phyloP scores from a whole-genome alignment of 768 basidiomycete genomes.

The Suillus decipiens region DNA sequence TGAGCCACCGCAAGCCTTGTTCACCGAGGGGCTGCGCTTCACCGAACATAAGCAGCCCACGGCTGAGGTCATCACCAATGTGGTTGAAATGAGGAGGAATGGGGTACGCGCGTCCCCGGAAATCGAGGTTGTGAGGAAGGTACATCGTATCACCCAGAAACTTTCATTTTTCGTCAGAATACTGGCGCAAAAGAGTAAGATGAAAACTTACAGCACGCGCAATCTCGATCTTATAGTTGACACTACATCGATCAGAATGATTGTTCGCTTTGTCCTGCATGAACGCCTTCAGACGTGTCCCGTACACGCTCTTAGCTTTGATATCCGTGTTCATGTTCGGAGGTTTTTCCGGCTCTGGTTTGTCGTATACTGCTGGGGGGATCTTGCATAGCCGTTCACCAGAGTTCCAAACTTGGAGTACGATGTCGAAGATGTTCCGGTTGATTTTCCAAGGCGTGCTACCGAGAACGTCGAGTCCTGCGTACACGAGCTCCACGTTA shows the following conservation, averaged over 20 bases:
- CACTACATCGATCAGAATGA: conserved; percentile 88
- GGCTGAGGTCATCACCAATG: conserved; percentile 90
- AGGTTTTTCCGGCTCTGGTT: conserved; percentile 59
- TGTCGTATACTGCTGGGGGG: conserved; percentile 69
- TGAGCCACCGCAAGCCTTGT: conserved; percentile 89
- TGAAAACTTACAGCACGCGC: conserved; percentile 72
- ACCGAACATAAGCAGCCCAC: conserved; percentile 84
- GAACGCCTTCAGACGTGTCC: conserved; percentile 56
- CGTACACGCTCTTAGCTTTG: conserved; percentile 54
- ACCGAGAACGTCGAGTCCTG: conserved; percentile 88
- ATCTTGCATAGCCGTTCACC: conserved; percentile 83
- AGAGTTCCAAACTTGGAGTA: conserved; percentile 83
- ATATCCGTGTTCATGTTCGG: conserved; percentile 49
- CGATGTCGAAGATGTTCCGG: conserved; percentile 69
- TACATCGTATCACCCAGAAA: conserved; percentile 90
- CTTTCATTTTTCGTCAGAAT: conserved; percentile 35
- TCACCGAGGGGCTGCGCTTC: conserved; percentile 78
- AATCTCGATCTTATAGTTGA: conserved; percentile 97
- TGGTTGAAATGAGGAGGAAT: conserved; percentile 95
- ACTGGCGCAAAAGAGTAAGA: conserved; percentile 1
- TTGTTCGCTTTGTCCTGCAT: conserved; percentile 69
- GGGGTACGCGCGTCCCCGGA: conserved; percentile 96
- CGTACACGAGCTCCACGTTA: conserved; percentile 81
- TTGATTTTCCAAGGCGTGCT: conserved; percentile 92
- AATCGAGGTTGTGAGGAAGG: conserved; percentile 95